Conservation (phyloP, 2,329 filamentous ascomycete genomes). For the Cladosporium sphaerospermum region DNA sequence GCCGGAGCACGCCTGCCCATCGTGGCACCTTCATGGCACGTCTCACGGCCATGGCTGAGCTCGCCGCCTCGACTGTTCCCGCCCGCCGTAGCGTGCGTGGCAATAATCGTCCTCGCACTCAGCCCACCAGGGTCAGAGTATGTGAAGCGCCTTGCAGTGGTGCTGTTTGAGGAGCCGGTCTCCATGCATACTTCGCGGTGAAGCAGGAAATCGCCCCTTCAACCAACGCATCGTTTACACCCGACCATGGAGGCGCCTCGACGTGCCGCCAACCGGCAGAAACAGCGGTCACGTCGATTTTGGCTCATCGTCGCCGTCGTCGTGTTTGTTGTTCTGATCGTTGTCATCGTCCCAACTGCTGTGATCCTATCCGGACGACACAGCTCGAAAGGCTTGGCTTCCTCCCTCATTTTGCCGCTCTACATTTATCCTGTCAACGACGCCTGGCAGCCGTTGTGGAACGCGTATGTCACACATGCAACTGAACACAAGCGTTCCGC, state of each 20-base stretch:
- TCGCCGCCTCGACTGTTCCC: no score
- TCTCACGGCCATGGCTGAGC: no score
- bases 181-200: not conserved
- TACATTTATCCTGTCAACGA: conserved; percentile 16
- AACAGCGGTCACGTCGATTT: conserved; percentile 9
- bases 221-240: not conserved
- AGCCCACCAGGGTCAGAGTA: not conserved
- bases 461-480: conserved; percentile 13
- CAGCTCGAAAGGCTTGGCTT: conserved; percentile 12
- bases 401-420: conserved; percentile 16
- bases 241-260: conserved; percentile 11
- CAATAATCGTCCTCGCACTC: not conserved
- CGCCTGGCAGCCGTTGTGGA: conserved; percentile 17
- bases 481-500: not conserved
- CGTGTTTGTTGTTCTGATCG: conserved; percentile 12
- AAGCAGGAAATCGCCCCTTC: not conserved
- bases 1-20: not conserved
- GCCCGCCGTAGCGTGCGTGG: not conserved
- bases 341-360: conserved; percentile 15
- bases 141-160: not conserved
- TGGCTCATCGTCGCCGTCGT: conserved; percentile 9
- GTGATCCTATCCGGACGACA: conserved; percentile 13
- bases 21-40: no score
- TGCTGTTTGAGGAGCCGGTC: not conserved
- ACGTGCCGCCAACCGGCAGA: conserved; percentile 12